phyloP scores from a whole-genome alignment of 2,329 filamentous ascomycete genomes.

The Fusarium liriodendri region DNA sequence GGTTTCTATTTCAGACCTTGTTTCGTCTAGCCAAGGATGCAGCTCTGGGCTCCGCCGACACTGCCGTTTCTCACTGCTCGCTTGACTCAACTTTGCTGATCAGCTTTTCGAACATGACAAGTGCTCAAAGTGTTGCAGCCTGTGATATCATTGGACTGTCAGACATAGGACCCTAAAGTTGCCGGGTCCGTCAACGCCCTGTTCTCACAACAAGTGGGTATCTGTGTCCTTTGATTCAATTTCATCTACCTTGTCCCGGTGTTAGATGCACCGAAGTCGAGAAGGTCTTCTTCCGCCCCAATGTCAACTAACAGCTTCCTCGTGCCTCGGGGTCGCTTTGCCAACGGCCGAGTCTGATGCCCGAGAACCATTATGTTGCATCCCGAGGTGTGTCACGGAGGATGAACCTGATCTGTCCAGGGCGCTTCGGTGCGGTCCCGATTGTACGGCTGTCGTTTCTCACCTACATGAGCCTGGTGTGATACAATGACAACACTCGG shows the following conservation, averaged over 20 bases:
- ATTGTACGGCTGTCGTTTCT: slow-evolving; percentile 19
- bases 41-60: neutral
- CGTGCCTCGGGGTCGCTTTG: neutral
- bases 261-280: neutral
- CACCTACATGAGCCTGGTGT: slow-evolving; percentile 17
- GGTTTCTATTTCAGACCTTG: slow-evolving; percentile 17
- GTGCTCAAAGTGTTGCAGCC: neutral
- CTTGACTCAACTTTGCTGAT: neutral
- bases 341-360: neutral
- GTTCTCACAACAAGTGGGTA: neutral
- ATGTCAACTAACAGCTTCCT: neutral
- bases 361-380: neutral
- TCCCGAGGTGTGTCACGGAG: neutral
- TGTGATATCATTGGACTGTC: slow-evolving; percentile 1
- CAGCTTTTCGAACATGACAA: neutral
- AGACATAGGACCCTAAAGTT: neutral
- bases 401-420: neutral
- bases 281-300: neutral
- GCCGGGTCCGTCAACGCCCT: neutral
- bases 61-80: neutral
- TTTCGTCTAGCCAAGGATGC: slow-evolving; percentile 11
- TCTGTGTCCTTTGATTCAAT: neutral
- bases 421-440: slow-evolving; percentile 1
- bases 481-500: slow-evolving; percentile 1
- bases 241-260: neutral